Base-by-base conservation (phyloP, 1,139 yeast species). In the Suhomyces anneliseae region DNA sequence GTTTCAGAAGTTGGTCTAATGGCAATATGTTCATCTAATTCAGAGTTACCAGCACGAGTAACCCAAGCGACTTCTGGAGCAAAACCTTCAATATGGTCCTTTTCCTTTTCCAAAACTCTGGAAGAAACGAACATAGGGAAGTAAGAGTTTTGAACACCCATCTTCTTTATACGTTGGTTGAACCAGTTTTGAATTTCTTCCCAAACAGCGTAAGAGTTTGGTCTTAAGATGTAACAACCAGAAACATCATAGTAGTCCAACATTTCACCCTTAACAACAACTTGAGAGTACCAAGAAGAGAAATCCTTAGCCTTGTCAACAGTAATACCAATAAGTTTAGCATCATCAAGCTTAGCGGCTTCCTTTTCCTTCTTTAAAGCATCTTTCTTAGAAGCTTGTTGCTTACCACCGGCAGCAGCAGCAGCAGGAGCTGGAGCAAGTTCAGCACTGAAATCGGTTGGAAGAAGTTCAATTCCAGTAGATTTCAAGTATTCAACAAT, bases 61-160 rank as follows among this genome's bases (percentile, higher is more conserved):
- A 95, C 99, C 99, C 99, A 95, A 26, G 99, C 99, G 48, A 95
- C 99, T 73, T 95, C 99, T 31, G 99, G 99, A 43, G 99, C 99
- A 69, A 95, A 95, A 36, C 99, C 99, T 72, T 95, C 99, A 61
- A 95, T 85, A 67, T 95, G 99, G 68, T 95, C 99, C 74, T 95
- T 95, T 76, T 95, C 99, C 74, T 87, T 90, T 72, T 93, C 98
- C 62, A 95, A 78, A 33, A 93, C 99, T 59, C 83, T 81, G 45
- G 90, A 79, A 9, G 98, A 90, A 42, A 95, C 99, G 65, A 95
- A 95, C 97, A 95, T 89, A 56, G 99, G 99, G 87, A 95, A 95
- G 68, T 93, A 93, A 27, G 98, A 86, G 71, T 93, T 93, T 62
- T 86, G 84, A 50, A 95, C 99, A 52, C 98, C 99, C 64, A 93